Conservation (phyloP, 176 grass and related monocot genomes). For the Oryza officinalis region DNA sequence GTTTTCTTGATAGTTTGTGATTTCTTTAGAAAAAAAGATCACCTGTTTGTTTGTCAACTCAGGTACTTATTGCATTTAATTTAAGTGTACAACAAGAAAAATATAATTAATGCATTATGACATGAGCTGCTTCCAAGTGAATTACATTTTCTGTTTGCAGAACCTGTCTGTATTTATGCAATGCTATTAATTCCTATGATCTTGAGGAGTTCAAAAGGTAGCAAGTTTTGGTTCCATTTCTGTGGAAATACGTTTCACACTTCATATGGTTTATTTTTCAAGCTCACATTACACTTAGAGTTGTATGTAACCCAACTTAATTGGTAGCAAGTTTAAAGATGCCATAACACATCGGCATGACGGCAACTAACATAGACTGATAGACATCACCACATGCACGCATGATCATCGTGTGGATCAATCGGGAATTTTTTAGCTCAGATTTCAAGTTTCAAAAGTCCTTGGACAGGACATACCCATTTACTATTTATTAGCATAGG, state of each 20-base stretch:
- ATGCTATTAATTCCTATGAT: not conserved
- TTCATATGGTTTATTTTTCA: not conserved
- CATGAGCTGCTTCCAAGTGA: not conserved
- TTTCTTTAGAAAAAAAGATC: conserved; percentile 1
- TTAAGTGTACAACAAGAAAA: not conserved
- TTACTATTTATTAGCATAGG: not conserved
- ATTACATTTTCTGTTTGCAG: not conserved
- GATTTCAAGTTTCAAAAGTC: conserved; percentile 19
- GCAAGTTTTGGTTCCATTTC: not conserved
- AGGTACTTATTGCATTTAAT: not conserved
- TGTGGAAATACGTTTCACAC: not conserved
- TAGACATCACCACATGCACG: not conserved
- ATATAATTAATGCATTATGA: not conserved
- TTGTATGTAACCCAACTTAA: not conserved
- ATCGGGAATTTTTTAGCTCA: not conserved
- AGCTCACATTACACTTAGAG: not conserved
- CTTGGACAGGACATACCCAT: not conserved
- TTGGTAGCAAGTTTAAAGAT: not conserved
- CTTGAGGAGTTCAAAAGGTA: not conserved
- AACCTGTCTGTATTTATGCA: not conserved
- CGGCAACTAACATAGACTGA: not conserved
- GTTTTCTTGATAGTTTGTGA: not conserved
- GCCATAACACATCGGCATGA: not conserved
- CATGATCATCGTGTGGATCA: not conserved
- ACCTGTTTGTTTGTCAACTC: not conserved